Percentiles rank a stretch among this genome's conserved stretches.
Evolutionary conservation across 805 yeast species (phyloP).

Genomic region (Candida palmyrensis): DNA sequence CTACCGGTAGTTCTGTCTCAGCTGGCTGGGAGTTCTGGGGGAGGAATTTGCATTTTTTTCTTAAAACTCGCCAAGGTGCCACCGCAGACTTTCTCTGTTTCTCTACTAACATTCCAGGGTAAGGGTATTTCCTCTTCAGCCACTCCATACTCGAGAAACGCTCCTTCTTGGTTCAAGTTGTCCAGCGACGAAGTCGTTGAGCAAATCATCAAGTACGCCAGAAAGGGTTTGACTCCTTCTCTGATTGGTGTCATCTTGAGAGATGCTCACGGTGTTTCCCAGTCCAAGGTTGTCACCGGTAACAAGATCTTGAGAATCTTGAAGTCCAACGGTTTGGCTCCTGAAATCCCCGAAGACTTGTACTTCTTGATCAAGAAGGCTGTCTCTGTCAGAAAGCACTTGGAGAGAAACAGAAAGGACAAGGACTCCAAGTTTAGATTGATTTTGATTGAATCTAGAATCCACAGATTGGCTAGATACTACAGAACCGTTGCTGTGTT

Average conservation of each 20-base stretch:
- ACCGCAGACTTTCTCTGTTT: no score
- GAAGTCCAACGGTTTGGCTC: constrained; percentile 99
- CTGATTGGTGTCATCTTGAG: constrained; percentile 99
- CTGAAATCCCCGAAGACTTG: constrained; percentile 99
- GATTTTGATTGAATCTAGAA: constrained; percentile 99
- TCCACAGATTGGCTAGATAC: constrained; percentile 99
- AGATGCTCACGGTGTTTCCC: constrained; percentile 99
- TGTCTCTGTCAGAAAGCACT: constrained; percentile 99
- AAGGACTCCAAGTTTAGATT: constrained; percentile 99
- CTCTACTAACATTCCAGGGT: constrained; percentile 65
- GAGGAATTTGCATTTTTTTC: no score
- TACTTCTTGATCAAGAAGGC: constrained; percentile 99
- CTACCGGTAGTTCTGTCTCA: no score
- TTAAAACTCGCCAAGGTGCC: no score
- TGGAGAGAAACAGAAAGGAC: constrained; percentile 99
- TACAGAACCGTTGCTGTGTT: constrained; percentile 99
- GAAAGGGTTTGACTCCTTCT: constrained; percentile 99
- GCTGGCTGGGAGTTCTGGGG: no score
- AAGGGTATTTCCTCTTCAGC: constrained; percentile 99
- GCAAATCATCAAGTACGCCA: constrained; percentile 98
- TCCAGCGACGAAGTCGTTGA: constrained; percentile 94
- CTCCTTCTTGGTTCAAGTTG: constrained; percentile 99
- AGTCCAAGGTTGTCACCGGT: constrained; percentile 96
- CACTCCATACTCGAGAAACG: constrained; percentile 97
- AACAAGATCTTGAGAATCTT: constrained; percentile 99